Evolutionary conservation across 192 early-diverging fungal genomes (phyloP).

Genomic region (Entrophospora sp.): DNA sequence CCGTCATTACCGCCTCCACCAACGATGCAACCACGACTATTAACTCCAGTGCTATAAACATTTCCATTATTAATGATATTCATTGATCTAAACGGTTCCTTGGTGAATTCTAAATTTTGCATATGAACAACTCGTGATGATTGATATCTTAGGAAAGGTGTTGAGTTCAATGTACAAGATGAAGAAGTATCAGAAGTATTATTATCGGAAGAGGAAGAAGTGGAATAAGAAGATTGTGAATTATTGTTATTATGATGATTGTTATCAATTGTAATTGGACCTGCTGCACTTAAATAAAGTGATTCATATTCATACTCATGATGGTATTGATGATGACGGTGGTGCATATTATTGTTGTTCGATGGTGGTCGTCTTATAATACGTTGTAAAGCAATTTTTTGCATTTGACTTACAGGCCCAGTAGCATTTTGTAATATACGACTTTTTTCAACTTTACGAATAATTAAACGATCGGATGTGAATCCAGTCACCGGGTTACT

Average conservation of each 20-base stretch:
- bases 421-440: constrained; percentile 49
- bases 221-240: no score
- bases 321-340: no score
- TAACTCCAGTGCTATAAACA: no score
- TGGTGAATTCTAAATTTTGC: constrained; percentile 20
- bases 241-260: no score
- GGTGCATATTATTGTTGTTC: constrained; percentile 14
- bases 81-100: constrained; percentile 23
- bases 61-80: not conserved
- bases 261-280: constrained; percentile 19
- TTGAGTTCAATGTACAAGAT: constrained; percentile 8
- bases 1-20: no score
- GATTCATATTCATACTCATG: no score
- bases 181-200: no score
- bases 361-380: constrained; percentile 27
- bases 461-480: constrained; percentile 60
- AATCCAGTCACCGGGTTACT: constrained; percentile 55
- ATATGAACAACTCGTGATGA: constrained; percentile 17
- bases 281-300: constrained; percentile 39
- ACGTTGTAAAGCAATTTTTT: constrained; percentile 66
- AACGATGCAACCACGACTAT: no score
- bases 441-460: constrained; percentile 74
- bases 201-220: no score
- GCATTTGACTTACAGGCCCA: constrained; percentile 77
- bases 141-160: constrained; percentile 18